Conservation (phyloP, 1,284 basidiomycete species). For the Sphaerobolus stellatus region DNA sequence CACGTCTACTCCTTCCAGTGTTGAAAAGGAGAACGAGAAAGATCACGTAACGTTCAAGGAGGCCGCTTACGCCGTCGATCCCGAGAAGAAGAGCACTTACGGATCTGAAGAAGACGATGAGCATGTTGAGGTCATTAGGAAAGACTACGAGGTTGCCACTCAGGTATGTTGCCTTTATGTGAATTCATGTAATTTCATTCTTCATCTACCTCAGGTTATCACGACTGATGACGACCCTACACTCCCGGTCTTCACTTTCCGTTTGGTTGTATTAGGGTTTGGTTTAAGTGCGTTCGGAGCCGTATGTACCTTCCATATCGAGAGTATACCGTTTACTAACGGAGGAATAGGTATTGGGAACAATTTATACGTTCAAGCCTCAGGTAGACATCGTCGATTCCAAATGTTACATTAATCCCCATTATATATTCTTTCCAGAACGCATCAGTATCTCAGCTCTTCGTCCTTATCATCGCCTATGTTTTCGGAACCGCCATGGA, state of each 20-base stretch:
- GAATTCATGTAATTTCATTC: too few species aligned
- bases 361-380: conserved; percentile 67
- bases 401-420: not conserved
- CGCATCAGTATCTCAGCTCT: conserved; percentile 53
- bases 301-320: conserved; percentile 28
- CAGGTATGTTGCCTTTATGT: too few species aligned
- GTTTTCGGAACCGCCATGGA: conserved; percentile 56
- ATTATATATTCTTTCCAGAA: conserved; percentile 37
- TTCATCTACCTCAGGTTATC: conserved; percentile 50
- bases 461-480: conserved; percentile 60
- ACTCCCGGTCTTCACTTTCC: conserved; percentile 58
- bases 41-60: too few species aligned
- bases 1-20: too few species aligned
- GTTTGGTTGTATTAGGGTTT: conserved; percentile 57
- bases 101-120: too few species aligned
- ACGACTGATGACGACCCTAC: conserved; percentile 54
- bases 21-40: too few species aligned
- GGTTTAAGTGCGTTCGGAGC: conserved; percentile 62
- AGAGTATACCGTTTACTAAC: not conserved
- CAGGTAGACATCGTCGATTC: conserved; percentile 15
- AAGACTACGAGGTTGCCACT: too few species aligned
- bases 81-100: too few species aligned
- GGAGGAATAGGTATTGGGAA: conserved; percentile 38
- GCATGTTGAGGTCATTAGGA: too few species aligned
- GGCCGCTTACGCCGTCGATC: too few species aligned